Evolutionary conservation across 1,139 yeast species (phyloP), one percentile per base, ranked within the genome.

Genomic region (Arxiozyma slooffiae): DNA sequence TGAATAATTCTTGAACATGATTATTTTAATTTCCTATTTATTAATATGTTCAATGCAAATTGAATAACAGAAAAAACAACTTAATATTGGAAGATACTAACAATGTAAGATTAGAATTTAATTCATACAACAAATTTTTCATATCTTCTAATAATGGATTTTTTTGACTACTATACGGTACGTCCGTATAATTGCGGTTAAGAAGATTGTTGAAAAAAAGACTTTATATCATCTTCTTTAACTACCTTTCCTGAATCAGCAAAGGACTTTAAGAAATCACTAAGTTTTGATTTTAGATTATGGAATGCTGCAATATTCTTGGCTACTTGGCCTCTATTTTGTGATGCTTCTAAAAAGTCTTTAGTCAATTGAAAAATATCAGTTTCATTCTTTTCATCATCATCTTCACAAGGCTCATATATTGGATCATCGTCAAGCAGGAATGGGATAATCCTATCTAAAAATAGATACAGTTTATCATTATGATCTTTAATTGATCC

Each of bases 201-300:
- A 30, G 36, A 30, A 14, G 36, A 30, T 30, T 11, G 36, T 30
- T 30, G 3, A 30, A 92, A 90, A 60, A 90, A 90, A 1, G 69
- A 67, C 46, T 83, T 72, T 1, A 92, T 87, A 62, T 89, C 96
- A 42, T 79, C 81, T 58, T 84, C 90, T 5, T 95, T 87, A 3
- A 92, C 96, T 2, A 88, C 79, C 56, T 80, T 80, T 7, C 92
- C 94, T 50, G 78, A 77, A 52, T 85, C 85, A 0, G 96, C 97
- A 73, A 90, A 90, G 0, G 95, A 95, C 57, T 76, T 76, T 59
- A 92, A 74, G 59, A 88, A 92, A 41, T 76, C 80, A 24, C 81
- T 76, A 20, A 92, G 69, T 58, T 78, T 81, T 21, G 76, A 69
- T 57, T 84, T 81, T 56, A 92, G 78, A 55, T 76, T 72, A 53